Evolutionary conservation across 2,329 filamentous ascomycete species (phyloP), one percentile per base, ranked within the genome.

Genomic region (Orbilia oligospora): DNA sequence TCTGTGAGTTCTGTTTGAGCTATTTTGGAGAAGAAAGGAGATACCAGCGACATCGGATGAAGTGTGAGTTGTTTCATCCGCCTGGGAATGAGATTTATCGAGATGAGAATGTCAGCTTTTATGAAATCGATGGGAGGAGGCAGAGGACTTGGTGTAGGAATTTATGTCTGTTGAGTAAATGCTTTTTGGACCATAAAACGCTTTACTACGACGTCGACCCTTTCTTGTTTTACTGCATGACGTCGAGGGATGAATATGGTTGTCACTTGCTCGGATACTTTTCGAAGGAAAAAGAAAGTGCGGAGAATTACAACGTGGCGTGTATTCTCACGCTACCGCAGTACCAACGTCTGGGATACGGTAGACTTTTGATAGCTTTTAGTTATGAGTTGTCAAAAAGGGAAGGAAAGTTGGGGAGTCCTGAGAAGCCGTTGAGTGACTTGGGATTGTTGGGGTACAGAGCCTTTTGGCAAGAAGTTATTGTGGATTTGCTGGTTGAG

Each of bases 171-270:
- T 87, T 99, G 16, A 96, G 92, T 22, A 99, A 99, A 83, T 93
- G 98, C 86, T 99, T 99, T 83, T 88, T 99, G 44, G 96, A 97
- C 81, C 97, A 97, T 84, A 99, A 99, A 85, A 98, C 96, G 4
- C 90, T 99, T 6, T 99, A 97, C 87, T 99, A 99, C 86, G 96
- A 99, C 82, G 96, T 99, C n/a, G 96, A 99, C 80, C 96, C 96
- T 0, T 99, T 99, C 83, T 86, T 99, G 41, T 99, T 99, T 86
- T 99, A 99, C 85, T 95, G 97, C 84, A 97, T 99, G 95, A 93
- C 93, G 27, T 91, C 91, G 48, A 90, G 92, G 81, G 93, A 94
- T 80, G 93, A 97, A 63, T 91, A 94, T 82, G 96, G 96, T 14
- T 96, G 92, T 82, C 96, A 98, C 83, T 89, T 99, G 63, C 93